These are phyloP conservation scores for Ophiostoma himal-ulmi DNA, from an alignment of 2,329 filamentous ascomycete genomes.

Conservation along the genomic window DNA sequence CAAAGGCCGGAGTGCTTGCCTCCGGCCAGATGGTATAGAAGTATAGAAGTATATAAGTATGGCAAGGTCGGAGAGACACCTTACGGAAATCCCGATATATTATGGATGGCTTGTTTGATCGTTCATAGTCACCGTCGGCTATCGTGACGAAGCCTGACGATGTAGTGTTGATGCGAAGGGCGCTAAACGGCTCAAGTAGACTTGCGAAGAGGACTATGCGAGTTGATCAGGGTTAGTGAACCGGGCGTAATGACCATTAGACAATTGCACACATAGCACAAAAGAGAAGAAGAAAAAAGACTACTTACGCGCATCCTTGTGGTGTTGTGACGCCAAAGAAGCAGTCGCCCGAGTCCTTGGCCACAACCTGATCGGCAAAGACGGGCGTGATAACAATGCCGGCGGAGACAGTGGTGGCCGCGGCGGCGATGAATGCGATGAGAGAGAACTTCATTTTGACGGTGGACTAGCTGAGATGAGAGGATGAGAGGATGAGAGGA, in stretches of 20 bases:
- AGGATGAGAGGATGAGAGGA: neutral
- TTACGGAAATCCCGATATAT: neutral
- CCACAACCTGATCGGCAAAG: conserved; percentile 46
- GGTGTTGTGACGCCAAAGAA: conserved; percentile 53
- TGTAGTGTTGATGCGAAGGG: neutral
- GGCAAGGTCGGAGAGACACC: neutral
- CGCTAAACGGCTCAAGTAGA: neutral
- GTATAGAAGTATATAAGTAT: neutral
- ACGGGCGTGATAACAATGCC: conserved; percentile 53
- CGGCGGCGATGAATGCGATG: conserved; percentile 39
- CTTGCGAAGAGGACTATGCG: conserved; percentile 17
- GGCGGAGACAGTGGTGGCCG: conserved; percentile 44
- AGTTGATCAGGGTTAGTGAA: neutral
- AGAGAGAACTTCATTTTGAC: conserved; percentile 39
- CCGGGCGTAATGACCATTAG: too few relatives aligned
- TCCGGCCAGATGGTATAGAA: neutral
- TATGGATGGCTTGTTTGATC: neutral
- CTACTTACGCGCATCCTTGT: conserved; percentile 50
- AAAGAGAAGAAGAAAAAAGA: conserved; percentile 18
- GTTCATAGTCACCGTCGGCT: neutral
- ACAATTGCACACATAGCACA: too few relatives aligned
- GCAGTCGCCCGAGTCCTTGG: conserved; percentile 45
- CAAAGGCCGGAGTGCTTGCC: neutral
- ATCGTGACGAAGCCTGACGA: neutral
- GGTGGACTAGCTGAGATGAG: neutral